These are phyloP conservation scores for Linanthus parryae DNA, from an alignment of 148 eudicot species.

Conservation along the genomic window DNA sequence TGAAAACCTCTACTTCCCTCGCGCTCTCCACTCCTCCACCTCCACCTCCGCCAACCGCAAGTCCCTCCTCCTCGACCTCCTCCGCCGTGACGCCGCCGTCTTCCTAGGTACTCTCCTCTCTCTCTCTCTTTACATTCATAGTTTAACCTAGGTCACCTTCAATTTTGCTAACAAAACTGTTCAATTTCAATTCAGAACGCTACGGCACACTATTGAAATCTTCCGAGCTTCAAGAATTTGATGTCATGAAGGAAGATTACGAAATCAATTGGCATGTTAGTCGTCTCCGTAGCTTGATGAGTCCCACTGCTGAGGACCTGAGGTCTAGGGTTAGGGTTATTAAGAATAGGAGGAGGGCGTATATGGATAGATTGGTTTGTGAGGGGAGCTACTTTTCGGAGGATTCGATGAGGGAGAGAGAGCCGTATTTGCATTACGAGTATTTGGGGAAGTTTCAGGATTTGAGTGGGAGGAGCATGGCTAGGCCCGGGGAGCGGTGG, in stretches of 20 bases:
- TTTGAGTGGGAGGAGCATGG: conserved; percentile 74
- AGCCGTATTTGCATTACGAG: conserved; percentile 93
- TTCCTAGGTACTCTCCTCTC: conserved; percentile 51
- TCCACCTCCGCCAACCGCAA: conserved; percentile 54
- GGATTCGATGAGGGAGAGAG: conserved; percentile 98
- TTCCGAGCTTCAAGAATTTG: conserved; percentile 73
- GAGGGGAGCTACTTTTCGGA: conserved; percentile 87
- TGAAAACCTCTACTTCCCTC: conserved; percentile 81
- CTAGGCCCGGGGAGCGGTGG: conserved; percentile 93
- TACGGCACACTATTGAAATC: conserved; percentile 64
- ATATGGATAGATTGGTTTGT: conserved; percentile 66
- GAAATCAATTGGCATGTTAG: conserved; percentile 93
- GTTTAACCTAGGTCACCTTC: not conserved
- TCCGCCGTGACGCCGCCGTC: conserved; percentile 67
- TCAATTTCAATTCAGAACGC: conserved; percentile 47
- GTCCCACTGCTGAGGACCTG: conserved; percentile 64
- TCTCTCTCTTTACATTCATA: not conserved
- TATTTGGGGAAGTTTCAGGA: conserved; percentile 89
- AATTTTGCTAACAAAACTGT: not conserved
- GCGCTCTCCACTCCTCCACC: conserved; percentile 48
- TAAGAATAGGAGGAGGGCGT: conserved; percentile 86
- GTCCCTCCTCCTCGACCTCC: conserved; percentile 68
- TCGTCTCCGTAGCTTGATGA: conserved; percentile 47
- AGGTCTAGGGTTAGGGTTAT: conserved; percentile 51
- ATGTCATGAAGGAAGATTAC: conserved; percentile 60